Conservation (phyloP, 352 stramenopile genomes). For the Globisporangium polare region DNA sequence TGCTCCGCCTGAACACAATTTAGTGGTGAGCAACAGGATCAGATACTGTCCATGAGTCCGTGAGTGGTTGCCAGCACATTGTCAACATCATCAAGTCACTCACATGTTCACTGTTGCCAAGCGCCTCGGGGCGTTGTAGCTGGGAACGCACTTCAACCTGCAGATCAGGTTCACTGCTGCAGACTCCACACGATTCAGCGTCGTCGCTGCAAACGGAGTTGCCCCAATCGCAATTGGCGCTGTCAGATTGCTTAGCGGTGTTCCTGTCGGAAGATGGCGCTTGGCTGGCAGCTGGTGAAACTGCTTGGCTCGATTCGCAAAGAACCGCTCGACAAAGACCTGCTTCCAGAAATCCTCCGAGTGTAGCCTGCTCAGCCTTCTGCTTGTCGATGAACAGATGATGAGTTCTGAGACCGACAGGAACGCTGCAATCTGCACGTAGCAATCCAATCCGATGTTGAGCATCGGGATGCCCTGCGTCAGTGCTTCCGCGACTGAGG, state of each 20-base stretch:
- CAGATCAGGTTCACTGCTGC: constrained; percentile 20
- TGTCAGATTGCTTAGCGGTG: neutral
- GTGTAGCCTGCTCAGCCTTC: constrained; percentile 14
- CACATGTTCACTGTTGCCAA: constrained; percentile 13
- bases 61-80: neutral
- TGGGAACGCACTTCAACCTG: constrained; percentile 9
- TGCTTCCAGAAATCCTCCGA: constrained; percentile 29
- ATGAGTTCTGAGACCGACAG: constrained; percentile 30
- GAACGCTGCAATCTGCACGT: constrained; percentile 31
- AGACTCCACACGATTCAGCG: constrained; percentile 20
- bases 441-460: constrained; percentile 26
- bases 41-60: neutral
- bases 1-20: constrained; percentile 7
- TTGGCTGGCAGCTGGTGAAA: neutral
- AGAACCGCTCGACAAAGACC: constrained; percentile 20
- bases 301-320: neutral
- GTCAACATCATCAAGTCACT: neutral
- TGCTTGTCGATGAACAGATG: constrained; percentile 24
- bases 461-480: neutral
- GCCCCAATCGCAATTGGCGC: constrained; percentile 1
- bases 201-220: constrained; percentile 16
- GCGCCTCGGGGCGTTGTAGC: neutral
- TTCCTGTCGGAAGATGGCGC: neutral
- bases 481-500: neutral
- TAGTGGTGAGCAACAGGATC: neutral